These are phyloP conservation scores for Baudoinia panamericana DNA, from an alignment of 495 filamentous ascomycete genomes.

Conservation along the genomic window DNA sequence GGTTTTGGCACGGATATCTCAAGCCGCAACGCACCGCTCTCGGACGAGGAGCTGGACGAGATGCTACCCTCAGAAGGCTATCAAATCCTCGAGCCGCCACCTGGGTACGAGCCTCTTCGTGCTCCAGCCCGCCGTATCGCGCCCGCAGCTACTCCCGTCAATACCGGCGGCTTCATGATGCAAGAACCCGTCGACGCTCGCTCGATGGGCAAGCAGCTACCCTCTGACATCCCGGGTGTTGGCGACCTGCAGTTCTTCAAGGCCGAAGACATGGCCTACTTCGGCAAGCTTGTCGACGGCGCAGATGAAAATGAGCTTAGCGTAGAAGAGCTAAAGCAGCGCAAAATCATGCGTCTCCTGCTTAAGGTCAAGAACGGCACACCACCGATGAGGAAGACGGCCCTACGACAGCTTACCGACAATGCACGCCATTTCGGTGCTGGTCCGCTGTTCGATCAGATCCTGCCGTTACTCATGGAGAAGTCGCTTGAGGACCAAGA, in stretches of 20 bases:
- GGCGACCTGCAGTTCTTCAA: slow-evolving; percentile 99
- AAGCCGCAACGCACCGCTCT: slow-evolving; percentile 62
- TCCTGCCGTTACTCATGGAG: slow-evolving; percentile 94
- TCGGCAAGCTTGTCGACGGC: slow-evolving; percentile 91
- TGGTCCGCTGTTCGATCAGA: slow-evolving; percentile 92
- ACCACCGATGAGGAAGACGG: slow-evolving; percentile 97
- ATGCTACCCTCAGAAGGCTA: slow-evolving; percentile 89
- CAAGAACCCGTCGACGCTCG: slow-evolving; percentile 79
- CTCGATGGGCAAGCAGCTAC: slow-evolving; percentile 76
- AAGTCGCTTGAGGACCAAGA: slow-evolving; percentile 97
- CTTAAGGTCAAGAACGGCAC: slow-evolving; percentile 99
- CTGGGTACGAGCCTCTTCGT: slow-evolving; percentile 79
- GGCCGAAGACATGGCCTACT: slow-evolving; percentile 97
- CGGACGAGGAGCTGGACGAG: slow-evolving; percentile 86
- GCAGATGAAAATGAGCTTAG: slow-evolving; percentile 84
- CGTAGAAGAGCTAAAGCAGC: slow-evolving; percentile 91
- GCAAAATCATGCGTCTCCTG: slow-evolving; percentile 95
- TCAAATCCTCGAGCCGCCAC: slow-evolving; percentile 82
- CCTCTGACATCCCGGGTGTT: slow-evolving; percentile 93
- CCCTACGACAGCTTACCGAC: slow-evolving; percentile 94
- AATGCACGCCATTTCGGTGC: slow-evolving; percentile 96
- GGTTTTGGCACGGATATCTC: slow-evolving; percentile 72
- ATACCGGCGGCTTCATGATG: slow-evolving; percentile 88
- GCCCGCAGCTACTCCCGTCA: slow-evolving; percentile 56
- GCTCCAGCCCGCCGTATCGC: slow-evolving; percentile 64